Evolutionary conservation across 2,329 filamentous ascomycete genomes (phyloP).

Genomic region (Berkeleyomyces basicola): DNA sequence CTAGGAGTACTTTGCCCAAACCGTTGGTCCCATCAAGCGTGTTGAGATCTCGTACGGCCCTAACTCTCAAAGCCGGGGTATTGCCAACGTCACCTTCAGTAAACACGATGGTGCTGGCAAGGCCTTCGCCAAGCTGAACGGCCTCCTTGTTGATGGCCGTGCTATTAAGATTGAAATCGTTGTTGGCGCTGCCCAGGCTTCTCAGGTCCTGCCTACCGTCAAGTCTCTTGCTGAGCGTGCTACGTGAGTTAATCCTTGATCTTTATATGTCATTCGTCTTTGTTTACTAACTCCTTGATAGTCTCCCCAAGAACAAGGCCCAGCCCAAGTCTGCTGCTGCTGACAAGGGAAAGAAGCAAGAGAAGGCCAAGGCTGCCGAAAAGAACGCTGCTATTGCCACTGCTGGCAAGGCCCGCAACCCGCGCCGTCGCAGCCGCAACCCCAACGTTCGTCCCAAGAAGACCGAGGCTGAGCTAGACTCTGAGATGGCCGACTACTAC

Average conservation of each 20-base stretch:
- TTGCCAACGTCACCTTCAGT: slow-evolving; percentile 75
- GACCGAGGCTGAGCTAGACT: slow-evolving; percentile 88
- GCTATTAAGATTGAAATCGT: slow-evolving; percentile 95
- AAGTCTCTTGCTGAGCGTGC: slow-evolving; percentile 73
- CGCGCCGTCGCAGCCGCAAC: slow-evolving; percentile 33
- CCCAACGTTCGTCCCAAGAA: slow-evolving; percentile 59
- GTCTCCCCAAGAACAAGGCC: slow-evolving; percentile 33
- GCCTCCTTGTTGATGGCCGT: slow-evolving; percentile 73
- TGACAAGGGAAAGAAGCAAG: slow-evolving; percentile 45
- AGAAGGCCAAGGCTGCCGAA: slow-evolving; percentile 26
- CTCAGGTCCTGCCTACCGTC: slow-evolving; percentile 46
- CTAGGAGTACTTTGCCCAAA: slow-evolving; percentile 91
- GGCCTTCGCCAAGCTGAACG: slow-evolving; percentile 71
- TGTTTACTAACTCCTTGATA: slow-evolving; percentile 16
- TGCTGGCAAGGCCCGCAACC: slow-evolving; percentile 26
- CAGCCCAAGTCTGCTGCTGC: slow-evolving; percentile 70
- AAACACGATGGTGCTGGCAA: slow-evolving; percentile 68
- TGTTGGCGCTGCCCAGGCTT: slow-evolving; percentile 57
- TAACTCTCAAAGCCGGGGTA: slow-evolving; percentile 78
- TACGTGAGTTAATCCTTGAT: slow-evolving; percentile 30
- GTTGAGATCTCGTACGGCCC: slow-evolving; percentile 87
- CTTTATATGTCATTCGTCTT: not conserved
- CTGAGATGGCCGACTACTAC: slow-evolving; percentile 97
- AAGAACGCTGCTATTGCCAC: slow-evolving; percentile 17
- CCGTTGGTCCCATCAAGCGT: slow-evolving; percentile 78